phyloP scores from a whole-genome alignment of 2,329 filamentous ascomycete genomes.

The Arthrinium phaeospermum region DNA sequence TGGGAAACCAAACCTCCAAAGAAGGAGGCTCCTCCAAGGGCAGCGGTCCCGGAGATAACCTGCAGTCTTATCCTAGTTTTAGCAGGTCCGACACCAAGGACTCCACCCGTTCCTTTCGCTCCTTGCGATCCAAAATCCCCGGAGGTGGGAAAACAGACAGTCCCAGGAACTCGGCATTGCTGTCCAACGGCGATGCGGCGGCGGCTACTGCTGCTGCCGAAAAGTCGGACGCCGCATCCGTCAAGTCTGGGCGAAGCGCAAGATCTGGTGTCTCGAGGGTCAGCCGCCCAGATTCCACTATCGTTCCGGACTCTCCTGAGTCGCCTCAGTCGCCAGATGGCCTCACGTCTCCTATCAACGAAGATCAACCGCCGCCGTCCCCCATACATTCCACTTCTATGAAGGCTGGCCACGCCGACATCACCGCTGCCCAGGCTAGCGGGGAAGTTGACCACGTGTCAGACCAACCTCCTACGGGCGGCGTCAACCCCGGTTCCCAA shows the following conservation, averaged over 20 bases:
- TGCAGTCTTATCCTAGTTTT: conserved; percentile 91
- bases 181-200: conserved; percentile 64
- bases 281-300: conserved; percentile 51
- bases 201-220: conserved; percentile 49
- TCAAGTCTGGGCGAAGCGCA: conserved; percentile 71
- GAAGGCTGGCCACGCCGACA: conserved; percentile 75
- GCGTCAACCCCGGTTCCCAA: conserved; percentile 60
- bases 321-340: conserved; percentile 49
- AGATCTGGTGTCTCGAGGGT: conserved; percentile 52
- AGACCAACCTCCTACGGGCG: conserved; percentile 80
- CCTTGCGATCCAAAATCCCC: conserved; percentile 88
- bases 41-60: conserved; percentile 56
- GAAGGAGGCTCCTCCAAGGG: conserved; percentile 58
- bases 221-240: conserved; percentile 75
- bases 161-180: conserved; percentile 74
- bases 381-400: conserved; percentile 80
- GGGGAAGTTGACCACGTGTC: conserved; percentile 96
- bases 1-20: conserved; percentile 80
- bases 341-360: conserved; percentile 48
- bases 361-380: conserved; percentile 76
- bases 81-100: conserved; percentile 93
- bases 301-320: conserved; percentile 47
- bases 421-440: conserved; percentile 79
- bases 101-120: conserved; percentile 84
- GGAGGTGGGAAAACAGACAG: conserved; percentile 77